These are phyloP conservation scores for Arctium minus DNA, from an alignment of 129 eudicot species.

Conservation along the genomic window DNA sequence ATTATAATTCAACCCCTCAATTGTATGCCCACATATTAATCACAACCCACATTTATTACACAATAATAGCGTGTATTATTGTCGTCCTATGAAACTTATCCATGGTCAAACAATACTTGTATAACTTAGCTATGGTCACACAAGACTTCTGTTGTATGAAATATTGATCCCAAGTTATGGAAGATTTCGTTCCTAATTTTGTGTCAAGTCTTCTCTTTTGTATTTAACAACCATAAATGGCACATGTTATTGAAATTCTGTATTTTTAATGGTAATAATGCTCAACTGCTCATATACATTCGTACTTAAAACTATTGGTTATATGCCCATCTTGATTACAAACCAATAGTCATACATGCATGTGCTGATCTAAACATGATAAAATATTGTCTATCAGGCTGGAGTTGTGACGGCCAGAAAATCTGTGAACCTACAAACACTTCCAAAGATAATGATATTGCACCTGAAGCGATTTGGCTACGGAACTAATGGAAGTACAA, in stretches of 20 bases:
- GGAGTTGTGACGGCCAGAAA: constrained; percentile 83
- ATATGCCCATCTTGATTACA: neutral
- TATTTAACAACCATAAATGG: neutral
- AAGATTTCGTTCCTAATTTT: too few species aligned
- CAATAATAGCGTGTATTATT: too few species aligned
- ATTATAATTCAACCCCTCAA: too few species aligned
- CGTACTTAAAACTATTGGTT: neutral
- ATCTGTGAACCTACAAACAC: constrained; percentile 68
- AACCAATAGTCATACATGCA: neutral
- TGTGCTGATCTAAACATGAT: neutral
- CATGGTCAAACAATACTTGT: too few species aligned
- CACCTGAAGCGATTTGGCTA: constrained; percentile 87
- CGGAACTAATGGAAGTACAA: constrained; percentile 83
- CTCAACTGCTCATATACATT: neutral
- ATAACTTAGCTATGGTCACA: too few species aligned
- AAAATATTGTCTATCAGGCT: constrained; percentile 44
- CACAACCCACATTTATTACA: too few species aligned
- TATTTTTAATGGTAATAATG: neutral
- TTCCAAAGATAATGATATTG: constrained; percentile 80
- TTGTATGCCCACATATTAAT: too few species aligned
- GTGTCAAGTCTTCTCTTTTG: neutral
- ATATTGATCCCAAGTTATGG: too few species aligned
- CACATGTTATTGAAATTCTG: neutral
- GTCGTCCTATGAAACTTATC: too few species aligned
- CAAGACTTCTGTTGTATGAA: too few species aligned